phyloP scores from a whole-genome alignment of 768 basidiomycete species.

The Megacollybia marginata region DNA sequence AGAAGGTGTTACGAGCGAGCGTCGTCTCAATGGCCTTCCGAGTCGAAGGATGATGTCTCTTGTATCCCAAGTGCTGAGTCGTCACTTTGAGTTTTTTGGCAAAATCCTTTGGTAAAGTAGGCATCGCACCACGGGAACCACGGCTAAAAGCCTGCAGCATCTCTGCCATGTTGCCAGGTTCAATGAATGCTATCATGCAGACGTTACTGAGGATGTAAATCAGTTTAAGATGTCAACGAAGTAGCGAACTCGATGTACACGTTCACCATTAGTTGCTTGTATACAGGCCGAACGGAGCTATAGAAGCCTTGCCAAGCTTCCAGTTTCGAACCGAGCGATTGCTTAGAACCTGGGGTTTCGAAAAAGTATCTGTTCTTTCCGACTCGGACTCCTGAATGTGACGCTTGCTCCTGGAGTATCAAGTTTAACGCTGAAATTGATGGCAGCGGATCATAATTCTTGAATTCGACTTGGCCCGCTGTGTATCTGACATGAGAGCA shows the following conservation, averaged over 20 bases:
- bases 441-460: conserved; percentile 40
- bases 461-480: conserved; percentile 34
- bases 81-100: conserved; percentile 49
- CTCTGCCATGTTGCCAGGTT: conserved; percentile 55
- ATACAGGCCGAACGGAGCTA: conserved; percentile 40
- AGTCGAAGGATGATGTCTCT: conserved; percentile 39
- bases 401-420: conserved; percentile 42
- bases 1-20: conserved; percentile 33
- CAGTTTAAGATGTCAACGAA: not conserved
- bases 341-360: conserved; percentile 18
- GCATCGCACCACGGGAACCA: conserved; percentile 35
- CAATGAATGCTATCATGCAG: conserved; percentile 49
- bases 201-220: conserved; percentile 29
- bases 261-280: conserved; percentile 46
- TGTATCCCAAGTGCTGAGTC: conserved; percentile 50
- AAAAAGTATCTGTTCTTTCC: conserved; percentile 56
- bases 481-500: conserved; percentile 35
- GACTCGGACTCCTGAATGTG: conserved; percentile 38
- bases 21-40: conserved; percentile 26
- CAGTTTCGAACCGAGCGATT: conserved; percentile 25
- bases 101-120: conserved; percentile 38
- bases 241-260: conserved; percentile 25
- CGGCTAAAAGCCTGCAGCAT: conserved; percentile 42
- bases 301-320: conserved; percentile 40
- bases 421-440: conserved; percentile 54